Conservation (phyloP, 257 asterid genomes). For the Echites panduratus region DNA sequence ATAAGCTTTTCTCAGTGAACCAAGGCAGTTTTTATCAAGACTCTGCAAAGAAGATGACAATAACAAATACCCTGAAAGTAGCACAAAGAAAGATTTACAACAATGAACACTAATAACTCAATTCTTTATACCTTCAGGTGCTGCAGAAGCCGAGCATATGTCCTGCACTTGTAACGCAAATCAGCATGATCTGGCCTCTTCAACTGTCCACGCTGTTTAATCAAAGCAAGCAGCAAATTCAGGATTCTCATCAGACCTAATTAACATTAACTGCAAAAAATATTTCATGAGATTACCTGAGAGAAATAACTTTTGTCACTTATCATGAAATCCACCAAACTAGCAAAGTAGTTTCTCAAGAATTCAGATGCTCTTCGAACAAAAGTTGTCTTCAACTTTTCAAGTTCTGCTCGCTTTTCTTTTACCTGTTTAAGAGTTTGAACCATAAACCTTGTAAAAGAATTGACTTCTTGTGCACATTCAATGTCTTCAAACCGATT, state of each 20-base stretch:
- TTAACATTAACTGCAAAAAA: not conserved
- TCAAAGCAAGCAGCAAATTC: slow-evolving; percentile 23
- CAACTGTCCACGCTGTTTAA: slow-evolving; percentile 82
- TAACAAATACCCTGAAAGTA: slow-evolving; percentile 15
- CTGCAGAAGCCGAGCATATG: slow-evolving; percentile 97
- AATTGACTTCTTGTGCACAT: not conserved
- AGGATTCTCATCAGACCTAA: not conserved
- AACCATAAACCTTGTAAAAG: slow-evolving; percentile 18
- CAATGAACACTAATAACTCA: slow-evolving; percentile 12
- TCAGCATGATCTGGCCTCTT: slow-evolving; percentile 99
- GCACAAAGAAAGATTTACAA: slow-evolving; percentile 15
- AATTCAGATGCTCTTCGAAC: slow-evolving; percentile 92
- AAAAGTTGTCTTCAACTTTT: slow-evolving; percentile 56
- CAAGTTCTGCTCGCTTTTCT: slow-evolving; percentile 91
- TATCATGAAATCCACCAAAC: slow-evolving; percentile 96
- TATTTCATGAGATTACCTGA: slow-evolving; percentile 47
- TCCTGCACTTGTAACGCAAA: slow-evolving; percentile 88
- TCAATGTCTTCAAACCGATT: not conserved
- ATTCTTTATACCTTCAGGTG: slow-evolving; percentile 70
- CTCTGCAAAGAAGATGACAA: slow-evolving; percentile 43
- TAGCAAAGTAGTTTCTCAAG: slow-evolving; percentile 73
- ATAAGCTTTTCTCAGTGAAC: slow-evolving; percentile 86
- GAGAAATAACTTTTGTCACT: slow-evolving; percentile 94
- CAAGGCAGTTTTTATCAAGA: slow-evolving; percentile 83
- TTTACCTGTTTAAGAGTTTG: slow-evolving; percentile 50